These are phyloP conservation scores for Scolecobasidium constrictum DNA, from an alignment of 2,329 filamentous ascomycete genomes.

Conservation along the genomic window DNA sequence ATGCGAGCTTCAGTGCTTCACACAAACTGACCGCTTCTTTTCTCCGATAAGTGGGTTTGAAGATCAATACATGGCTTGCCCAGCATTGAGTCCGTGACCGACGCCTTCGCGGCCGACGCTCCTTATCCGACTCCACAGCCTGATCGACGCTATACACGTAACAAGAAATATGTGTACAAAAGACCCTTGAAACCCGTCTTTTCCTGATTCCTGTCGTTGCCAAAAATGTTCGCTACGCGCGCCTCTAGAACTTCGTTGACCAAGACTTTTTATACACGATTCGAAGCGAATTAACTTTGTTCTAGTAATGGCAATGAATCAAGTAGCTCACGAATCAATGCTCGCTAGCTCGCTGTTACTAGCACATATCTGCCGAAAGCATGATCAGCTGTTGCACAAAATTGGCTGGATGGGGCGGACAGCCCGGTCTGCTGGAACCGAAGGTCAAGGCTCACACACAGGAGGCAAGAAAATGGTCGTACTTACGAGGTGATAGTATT, in stretches of 20 bases:
- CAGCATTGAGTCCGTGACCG: neutral
- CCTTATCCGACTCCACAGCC: neutral
- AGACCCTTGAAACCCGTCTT: neutral
- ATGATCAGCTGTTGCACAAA: neutral
- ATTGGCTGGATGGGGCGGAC: neutral
- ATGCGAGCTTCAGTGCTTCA: neutral
- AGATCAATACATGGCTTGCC: neutral
- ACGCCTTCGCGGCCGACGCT: too few relatives aligned
- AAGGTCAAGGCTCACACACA: neutral
- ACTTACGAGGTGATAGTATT: slow-evolving; percentile 51
- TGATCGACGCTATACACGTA: neutral
- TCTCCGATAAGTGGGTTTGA: neutral
- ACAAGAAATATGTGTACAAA: neutral
- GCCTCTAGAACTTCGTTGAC: too few relatives aligned
- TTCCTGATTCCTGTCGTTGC: too few relatives aligned
- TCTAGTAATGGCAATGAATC: too few relatives aligned
- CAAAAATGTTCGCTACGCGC: too few relatives aligned
- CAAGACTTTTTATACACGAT: too few relatives aligned
- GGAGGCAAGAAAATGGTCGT: slow-evolving; percentile 1
- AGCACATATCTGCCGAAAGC: slow-evolving; percentile 24
- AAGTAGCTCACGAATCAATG: too few relatives aligned
- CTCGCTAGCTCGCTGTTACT: slow-evolving; percentile 25
- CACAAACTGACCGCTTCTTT: neutral
- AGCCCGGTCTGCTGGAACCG: neutral
- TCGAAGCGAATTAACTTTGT: too few relatives aligned